These are phyloP conservation scores for Eimeria brunetti DNA, from an alignment of 169 alveolate genomes.

Conservation along the genomic window DNA sequence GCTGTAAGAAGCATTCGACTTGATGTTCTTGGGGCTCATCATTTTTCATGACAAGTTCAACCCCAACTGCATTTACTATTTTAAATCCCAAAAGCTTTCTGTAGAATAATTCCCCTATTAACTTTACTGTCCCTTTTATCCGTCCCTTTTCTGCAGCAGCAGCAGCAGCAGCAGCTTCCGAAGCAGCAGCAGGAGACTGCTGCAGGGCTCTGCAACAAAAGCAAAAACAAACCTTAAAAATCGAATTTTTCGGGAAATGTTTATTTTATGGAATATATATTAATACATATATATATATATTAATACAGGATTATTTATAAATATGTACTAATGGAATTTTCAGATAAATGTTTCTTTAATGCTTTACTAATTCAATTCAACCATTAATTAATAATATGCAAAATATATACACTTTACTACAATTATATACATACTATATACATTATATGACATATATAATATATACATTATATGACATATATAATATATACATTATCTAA, in stretches of 20 bases:
- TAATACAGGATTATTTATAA: not conserved
- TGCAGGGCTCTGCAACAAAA: slow-evolving; percentile 13
- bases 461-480: too few species aligned
- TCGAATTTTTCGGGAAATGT: not conserved
- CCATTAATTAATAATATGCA: too few species aligned
- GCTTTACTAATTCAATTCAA: too few species aligned
- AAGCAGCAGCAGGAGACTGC: too few species aligned
- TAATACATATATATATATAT: not conserved
- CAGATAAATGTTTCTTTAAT: too few species aligned
- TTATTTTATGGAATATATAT: not conserved
- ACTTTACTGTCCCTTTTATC: slow-evolving; percentile 92
- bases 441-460: too few species aligned
- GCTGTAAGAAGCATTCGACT: slow-evolving; percentile 93
- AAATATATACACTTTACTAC: too few species aligned
- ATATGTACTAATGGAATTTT: too few species aligned
- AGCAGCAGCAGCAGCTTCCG: too few species aligned
- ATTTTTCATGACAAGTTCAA: slow-evolving; percentile 89
- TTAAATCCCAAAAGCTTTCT: slow-evolving; percentile 91
- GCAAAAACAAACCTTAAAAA: not conserved
- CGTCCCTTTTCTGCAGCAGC: too few species aligned
- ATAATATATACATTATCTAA: too few species aligned
- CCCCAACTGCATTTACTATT: slow-evolving; percentile 92
- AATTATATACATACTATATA: too few species aligned
- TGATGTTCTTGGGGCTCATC: slow-evolving; percentile 94
- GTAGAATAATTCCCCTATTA: slow-evolving; percentile 94